A percentile compares a stretch with the other conserved stretches of the same genome.
These are phyloP conservation scores for Phaseolus lunatus DNA, from an alignment of 306 rosid genomes.

Conservation along the genomic window DNA sequence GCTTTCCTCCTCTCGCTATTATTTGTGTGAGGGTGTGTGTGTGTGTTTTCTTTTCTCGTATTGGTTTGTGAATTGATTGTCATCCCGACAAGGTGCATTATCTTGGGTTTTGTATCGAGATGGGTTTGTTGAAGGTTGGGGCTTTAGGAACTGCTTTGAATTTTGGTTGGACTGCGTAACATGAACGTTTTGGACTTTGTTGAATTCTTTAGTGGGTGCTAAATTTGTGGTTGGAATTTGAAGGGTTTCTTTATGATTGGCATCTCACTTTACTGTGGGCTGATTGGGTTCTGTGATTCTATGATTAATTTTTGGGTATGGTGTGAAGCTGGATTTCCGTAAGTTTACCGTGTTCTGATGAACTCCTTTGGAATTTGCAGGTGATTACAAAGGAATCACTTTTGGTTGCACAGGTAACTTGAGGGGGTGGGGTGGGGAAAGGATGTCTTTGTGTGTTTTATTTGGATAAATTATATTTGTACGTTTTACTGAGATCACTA, in stretches of 20 bases:
- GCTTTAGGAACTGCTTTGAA: not conserved
- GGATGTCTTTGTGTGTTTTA: not conserved
- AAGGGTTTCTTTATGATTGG: not conserved
- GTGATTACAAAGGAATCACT: constrained; percentile 83
- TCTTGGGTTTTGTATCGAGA: not conserved
- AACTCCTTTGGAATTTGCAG: constrained; percentile 51
- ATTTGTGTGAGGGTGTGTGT: not conserved
- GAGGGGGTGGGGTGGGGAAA: constrained; percentile 26
- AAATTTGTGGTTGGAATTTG: constrained; percentile 13
- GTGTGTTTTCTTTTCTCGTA: not conserved
- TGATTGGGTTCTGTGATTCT: not conserved
- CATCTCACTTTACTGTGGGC: not conserved
- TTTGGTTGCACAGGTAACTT: constrained; percentile 78
- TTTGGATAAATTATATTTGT: not conserved
- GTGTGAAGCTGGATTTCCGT: constrained; percentile 14
- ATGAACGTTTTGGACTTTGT: not conserved
- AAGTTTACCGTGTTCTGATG: constrained; percentile 29
- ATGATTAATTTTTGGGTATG: not conserved
- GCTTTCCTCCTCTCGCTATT: no score
- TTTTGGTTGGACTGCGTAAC: not conserved
- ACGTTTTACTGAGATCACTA: constrained; percentile 30
- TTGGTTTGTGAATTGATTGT: constrained; percentile 17
- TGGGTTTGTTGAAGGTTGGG: constrained; percentile 9
- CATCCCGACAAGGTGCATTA: not conserved
- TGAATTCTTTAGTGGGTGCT: constrained; percentile 10